These are phyloP conservation scores for Dictyostelium brefeldianum DNA, from an alignment of 78 protist genomes.

Conservation along the genomic window DNA sequence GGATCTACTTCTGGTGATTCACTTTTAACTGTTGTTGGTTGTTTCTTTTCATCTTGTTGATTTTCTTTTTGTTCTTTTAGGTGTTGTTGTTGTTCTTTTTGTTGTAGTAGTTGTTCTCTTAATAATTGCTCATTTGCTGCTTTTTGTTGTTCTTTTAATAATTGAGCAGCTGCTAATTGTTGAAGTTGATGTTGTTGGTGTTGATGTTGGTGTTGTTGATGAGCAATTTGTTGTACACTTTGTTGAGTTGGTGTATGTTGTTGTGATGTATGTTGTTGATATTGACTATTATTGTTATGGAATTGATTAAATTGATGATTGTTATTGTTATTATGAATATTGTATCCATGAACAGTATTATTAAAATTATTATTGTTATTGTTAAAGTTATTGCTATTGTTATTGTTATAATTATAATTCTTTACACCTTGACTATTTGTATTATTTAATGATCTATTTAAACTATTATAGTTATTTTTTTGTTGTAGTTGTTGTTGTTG, in stretches of 20 bases:
- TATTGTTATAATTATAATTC: not conserved
- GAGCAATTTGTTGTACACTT: slow-evolving; percentile 24
- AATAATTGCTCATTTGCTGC: not conserved
- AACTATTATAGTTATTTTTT: not conserved
- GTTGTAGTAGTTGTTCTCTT: not conserved
- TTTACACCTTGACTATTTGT: not conserved
- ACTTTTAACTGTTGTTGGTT: not conserved
- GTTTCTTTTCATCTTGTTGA: not conserved
- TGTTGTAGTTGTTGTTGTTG: not conserved
- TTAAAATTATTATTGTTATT: no score
- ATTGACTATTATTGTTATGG: slow-evolving; percentile 18
- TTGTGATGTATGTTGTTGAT: slow-evolving; percentile 28
- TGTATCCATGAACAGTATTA: no score
- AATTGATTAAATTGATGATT: not conserved
- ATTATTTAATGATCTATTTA: slow-evolving; percentile 10
- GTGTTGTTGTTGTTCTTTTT: not conserved
- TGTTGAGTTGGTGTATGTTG: slow-evolving; percentile 33
- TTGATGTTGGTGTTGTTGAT: slow-evolving; percentile 8
- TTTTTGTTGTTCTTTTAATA: not conserved
- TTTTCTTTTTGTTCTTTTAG: not conserved
- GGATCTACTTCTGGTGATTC: not conserved
- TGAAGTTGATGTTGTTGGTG: not conserved
- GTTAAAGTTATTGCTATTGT: slow-evolving; percentile 6
- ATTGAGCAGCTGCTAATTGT: not conserved
- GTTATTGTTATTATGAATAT: not conserved